Evolutionary conservation across 345 rosid genomes (phyloP).

Genomic region (Lepidium africanum): DNA sequence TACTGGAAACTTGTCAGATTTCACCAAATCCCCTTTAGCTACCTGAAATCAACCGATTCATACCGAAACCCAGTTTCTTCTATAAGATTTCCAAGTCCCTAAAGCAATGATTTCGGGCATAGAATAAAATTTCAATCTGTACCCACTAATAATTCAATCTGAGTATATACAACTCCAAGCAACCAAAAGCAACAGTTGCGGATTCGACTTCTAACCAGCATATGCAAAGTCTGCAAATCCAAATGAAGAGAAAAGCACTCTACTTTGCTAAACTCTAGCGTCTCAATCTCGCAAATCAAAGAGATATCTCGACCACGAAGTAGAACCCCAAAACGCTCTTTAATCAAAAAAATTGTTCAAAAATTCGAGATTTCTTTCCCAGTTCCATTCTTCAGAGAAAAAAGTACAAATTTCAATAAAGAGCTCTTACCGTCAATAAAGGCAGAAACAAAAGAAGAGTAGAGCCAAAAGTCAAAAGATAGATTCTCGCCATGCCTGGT

Average conservation of each 20-base stretch:
- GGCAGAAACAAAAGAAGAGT: conserved; percentile 9
- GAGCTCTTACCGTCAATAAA: not conserved
- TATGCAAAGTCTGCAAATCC: not conserved
- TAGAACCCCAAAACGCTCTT: not conserved
- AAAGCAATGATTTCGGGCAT: not conserved
- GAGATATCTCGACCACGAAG: not conserved
- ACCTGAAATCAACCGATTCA: conserved; percentile 30
- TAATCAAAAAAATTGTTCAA: not conserved
- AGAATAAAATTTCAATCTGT: not conserved
- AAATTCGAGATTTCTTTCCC: conserved; percentile 9
- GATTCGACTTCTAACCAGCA: not conserved
- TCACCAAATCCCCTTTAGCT: conserved; percentile 27
- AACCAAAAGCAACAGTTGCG: not conserved
- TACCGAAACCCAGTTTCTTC: not conserved
- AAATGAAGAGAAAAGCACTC: not conserved
- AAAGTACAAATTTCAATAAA: too few relatives aligned
- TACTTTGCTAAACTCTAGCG: not conserved
- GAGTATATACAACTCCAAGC: not conserved
- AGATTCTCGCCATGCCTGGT: conserved; percentile 16
- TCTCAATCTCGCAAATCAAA: not conserved
- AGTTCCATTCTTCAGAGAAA: not conserved
- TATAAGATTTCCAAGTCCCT: not conserved
- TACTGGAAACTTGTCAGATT: conserved; percentile 43
- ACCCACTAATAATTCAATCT: not conserved
- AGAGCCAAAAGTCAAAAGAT: not conserved